A percentile compares a stretch with the other conserved stretches of the same genome.
Evolutionary conservation across 345 rosid species (phyloP).

Genomic region (Clausena lansium): DNA sequence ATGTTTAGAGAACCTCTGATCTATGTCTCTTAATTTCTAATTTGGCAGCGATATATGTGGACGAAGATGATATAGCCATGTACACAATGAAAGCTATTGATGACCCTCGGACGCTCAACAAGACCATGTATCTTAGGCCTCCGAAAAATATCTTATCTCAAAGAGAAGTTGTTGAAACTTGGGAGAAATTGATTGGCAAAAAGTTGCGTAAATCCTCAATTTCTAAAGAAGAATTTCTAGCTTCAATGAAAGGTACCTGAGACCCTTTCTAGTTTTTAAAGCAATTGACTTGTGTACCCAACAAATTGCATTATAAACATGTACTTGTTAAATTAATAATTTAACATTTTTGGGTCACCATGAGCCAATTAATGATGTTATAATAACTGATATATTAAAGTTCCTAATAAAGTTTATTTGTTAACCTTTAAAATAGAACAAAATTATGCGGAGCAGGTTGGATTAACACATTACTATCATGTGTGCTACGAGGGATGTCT

Average conservation of each 20-base stretch:
- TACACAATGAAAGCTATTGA: constrained; percentile 39
- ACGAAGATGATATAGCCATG: constrained; percentile 56
- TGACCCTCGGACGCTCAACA: constrained; percentile 52
- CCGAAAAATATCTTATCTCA: constrained; percentile 52
- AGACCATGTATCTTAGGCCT: constrained; percentile 46
- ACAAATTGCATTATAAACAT: too few species aligned
- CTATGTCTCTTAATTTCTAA: not conserved
- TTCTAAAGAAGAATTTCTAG: constrained; percentile 44
- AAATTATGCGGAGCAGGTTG: constrained; percentile 45
- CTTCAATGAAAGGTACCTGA: constrained; percentile 33
- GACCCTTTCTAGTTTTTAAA: too few species aligned
- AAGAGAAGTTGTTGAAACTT: constrained; percentile 39
- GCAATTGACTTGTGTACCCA: too few species aligned
- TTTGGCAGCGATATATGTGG: constrained; percentile 45
- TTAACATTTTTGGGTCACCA: too few species aligned
- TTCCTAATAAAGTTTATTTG: too few species aligned
- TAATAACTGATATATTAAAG: not conserved
- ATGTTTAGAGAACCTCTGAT: too few species aligned
- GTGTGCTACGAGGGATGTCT: constrained; percentile 64
- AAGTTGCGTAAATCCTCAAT: constrained; percentile 39
- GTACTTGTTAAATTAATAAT: too few species aligned
- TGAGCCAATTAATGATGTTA: not conserved
- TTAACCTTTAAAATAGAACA: constrained; percentile 8
- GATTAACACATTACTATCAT: constrained; percentile 51
- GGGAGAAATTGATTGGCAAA: constrained; percentile 60